Evolutionary conservation across 306 rosid species (phyloP), one percentile per base, ranked within the genome.

Genomic region (Vigna unguiculata): DNA sequence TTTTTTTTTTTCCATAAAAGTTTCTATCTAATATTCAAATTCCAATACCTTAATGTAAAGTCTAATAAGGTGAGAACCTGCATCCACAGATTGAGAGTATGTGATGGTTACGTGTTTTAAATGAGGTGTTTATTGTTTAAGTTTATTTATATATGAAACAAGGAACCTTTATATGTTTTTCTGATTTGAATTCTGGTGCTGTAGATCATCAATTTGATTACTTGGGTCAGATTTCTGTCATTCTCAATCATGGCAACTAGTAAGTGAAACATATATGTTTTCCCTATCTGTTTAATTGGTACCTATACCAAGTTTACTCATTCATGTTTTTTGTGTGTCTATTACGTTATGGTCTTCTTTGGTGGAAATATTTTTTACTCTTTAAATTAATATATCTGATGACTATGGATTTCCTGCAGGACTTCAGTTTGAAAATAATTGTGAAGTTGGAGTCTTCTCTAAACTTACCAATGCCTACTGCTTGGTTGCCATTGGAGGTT

Each of bases 401-500:
- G 32, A 1, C 28, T 63, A 10, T 77, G 69, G 30, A 28, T 24
- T 67, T 40, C 63, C 24, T 78, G 66, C 79, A 96, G 98, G 99
- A 75, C 82, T 96, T 66, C 92, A 88, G 88, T 96, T 96, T 77
- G 99, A 96, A 83, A 96, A 96, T 81, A 82, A 86, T 13, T 96
- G 97, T 78, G 98, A 96, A 24, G 47, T 96, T 69, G 99, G 99
- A 41, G 99, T 90, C 13, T 96, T 96, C 74, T 92, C 97, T n/a
- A 96, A 96, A 87, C 96, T 96, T 57, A 92, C 97, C 15, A 96
- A 96, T 79, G 93, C 93, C 2, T 96, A 89, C 84, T 96, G 99
- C 68, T 83, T 96, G 93, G 99, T 96, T 75, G 93, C 98, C 40
- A 96, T 92, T 47, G 99, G 99, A 49, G 99, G 98, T 65, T 96